phyloP scores from a whole-genome alignment of 1,139 yeast genomes.

The Scheffersomyces quercinus region DNA sequence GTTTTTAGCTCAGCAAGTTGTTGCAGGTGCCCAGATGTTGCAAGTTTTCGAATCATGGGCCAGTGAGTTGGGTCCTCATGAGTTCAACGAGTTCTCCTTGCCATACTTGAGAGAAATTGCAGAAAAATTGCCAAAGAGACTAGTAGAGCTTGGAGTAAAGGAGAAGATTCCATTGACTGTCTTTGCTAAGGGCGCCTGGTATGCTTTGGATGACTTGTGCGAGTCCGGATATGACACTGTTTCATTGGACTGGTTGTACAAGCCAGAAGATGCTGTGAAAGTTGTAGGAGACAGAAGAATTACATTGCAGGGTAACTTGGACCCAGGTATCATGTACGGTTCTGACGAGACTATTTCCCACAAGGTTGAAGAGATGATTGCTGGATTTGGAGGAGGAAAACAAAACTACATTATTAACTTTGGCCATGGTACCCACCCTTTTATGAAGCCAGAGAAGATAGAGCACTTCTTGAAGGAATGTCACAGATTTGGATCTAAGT shows the following conservation, averaged over 20 bases:
- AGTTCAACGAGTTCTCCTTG: conserved; percentile 82
- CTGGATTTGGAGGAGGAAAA: conserved; percentile 90
- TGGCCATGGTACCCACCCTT: conserved; percentile 98
- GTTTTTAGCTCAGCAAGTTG: conserved; percentile 89
- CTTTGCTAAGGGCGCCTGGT: conserved; percentile 98
- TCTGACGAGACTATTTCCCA: conserved; percentile 73
- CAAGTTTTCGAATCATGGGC: conserved; percentile 99
- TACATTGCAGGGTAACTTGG: conserved; percentile 90
- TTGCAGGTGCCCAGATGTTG: conserved; percentile 97
- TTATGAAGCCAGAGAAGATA: conserved; percentile 89
- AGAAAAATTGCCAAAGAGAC: conserved; percentile 63
- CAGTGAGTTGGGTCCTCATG: conserved; percentile 89
- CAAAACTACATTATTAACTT: conserved; percentile 87
- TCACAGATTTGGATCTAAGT: conserved; percentile 68
- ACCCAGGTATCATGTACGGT: conserved; percentile 94
- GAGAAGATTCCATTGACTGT: conserved; percentile 84
- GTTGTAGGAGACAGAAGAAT: conserved; percentile 75
- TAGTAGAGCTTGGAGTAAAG: conserved; percentile 66
- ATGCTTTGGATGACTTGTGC: conserved; percentile 85
- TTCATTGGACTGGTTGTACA: conserved; percentile 89
- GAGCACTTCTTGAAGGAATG: conserved; percentile 84
- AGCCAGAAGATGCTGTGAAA: conserved; percentile 82
- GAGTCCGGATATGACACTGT: conserved; percentile 83
- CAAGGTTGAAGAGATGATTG: conserved; percentile 85
- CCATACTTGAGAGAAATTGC: conserved; percentile 85